Evolutionary conservation across 2,329 filamentous ascomycete genomes (phyloP), one percentile per base, ranked within the genome.

Genomic region (Monosporascus sp.): DNA sequence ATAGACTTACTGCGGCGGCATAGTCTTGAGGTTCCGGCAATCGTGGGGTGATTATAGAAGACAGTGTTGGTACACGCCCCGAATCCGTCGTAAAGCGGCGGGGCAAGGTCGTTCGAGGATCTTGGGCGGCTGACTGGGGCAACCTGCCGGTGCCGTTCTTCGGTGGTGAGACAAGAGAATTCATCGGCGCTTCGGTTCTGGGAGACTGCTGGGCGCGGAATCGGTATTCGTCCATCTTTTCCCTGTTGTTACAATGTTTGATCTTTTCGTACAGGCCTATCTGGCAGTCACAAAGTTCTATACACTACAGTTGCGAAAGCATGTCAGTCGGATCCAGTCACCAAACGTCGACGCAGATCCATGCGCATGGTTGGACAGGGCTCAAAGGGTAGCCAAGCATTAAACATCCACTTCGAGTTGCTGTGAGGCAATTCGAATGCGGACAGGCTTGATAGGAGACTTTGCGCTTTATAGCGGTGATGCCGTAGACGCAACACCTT

Each of bases 81-180:
- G 90, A 86, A 75, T 96, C 95, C 54, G 92, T 94, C 59, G 93
- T 97, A 75, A 97, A 97, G 68, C 93, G 88, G 67, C 93, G 87
- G 73, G 92, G 90, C 69, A 97, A 79, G 64, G 85, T 86, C 59
- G 84, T 83, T 72, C 92, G 86, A 61, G 82, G 82, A 68, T 96
- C 90, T 71, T 84, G 81, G 59, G 81, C 70, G 57, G 77, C 73
- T 60, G 81, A 78, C 60, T 81, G 81, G 59, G 76, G 78, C 70
- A 85, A 24, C 43, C 24, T 78, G 67, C 85, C 83, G 66, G 76
- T 79, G 67, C 82, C 81, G 71, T 87, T 87, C 69, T 89, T 85
- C 63, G 84, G 83, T 66, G 89, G 86, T 65, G 88, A 87, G 66
- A 86, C 85, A 71, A 91, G 84, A 61, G 85, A 83, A 68, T 86